A percentile compares a stretch with the other conserved stretches of the same genome.
These are phyloP conservation scores for Picochlorum sp. DNA, from an alignment of 139 green algal genomes.

Conservation along the genomic window DNA sequence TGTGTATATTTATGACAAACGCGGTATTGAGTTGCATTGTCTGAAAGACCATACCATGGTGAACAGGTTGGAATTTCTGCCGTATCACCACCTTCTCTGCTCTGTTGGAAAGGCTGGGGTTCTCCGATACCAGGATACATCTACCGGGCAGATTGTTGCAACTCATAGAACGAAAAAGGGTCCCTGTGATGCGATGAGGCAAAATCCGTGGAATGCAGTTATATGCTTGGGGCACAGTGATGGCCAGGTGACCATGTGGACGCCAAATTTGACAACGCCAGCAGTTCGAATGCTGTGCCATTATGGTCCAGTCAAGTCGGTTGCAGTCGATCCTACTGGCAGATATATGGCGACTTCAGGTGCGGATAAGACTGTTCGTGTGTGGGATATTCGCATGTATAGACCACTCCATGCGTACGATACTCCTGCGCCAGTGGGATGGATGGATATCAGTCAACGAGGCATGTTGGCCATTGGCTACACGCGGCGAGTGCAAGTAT, in stretches of 20 bases:
- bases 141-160: conserved; percentile 80
- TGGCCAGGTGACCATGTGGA: conserved; percentile 92
- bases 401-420: conserved; percentile 85
- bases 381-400: conserved; percentile 91
- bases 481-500: conserved; percentile 68
- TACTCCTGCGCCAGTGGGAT: conserved; percentile 51
- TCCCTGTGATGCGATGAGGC: conserved; percentile 62
- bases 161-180: conserved; percentile 74
- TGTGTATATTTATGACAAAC: conserved; percentile 97
- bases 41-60: conserved; percentile 64
- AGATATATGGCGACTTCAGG: conserved; percentile 81
- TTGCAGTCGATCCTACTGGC: conserved; percentile 70
- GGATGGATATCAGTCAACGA: conserved; percentile 83
- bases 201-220: conserved; percentile 87
- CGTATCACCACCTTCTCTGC: conserved; percentile 91
- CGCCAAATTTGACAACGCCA: conserved; percentile 79
- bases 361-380: conserved; percentile 65
- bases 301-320: conserved; percentile 54
- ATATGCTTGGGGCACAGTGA: conserved; percentile 76
- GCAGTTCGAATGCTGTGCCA: conserved; percentile 91
- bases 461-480: conserved; percentile 82
- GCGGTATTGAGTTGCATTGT: conserved; percentile 93
- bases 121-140: conserved; percentile 90
- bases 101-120: conserved; percentile 72
- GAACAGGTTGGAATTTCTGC: conserved; percentile 78